Base-by-base conservation (phyloP, 2,329 filamentous ascomycete genomes). In the Fusarium sp. region DNA sequence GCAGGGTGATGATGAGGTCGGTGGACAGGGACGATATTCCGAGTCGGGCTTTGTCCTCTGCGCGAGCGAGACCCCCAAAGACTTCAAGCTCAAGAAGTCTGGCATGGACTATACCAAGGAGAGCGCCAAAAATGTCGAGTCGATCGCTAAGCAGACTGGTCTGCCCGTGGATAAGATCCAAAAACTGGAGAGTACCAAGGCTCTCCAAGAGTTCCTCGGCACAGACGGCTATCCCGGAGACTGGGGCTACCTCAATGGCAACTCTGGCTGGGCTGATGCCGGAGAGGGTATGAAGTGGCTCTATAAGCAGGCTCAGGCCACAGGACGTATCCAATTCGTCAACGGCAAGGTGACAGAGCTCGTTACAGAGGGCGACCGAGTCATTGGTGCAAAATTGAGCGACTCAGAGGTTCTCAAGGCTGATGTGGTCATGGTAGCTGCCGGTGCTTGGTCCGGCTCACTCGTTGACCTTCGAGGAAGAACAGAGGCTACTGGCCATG, bases 371-470 rank as follows among this genome's bases (percentile, higher is more conserved):
- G 81, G 79, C 20, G 80, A 81, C 47, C 80, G 77, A 50, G 83
- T 88, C n/a, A 85, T 86, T 2, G 93, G 93, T 39, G 93, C 81
- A 22, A 78, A 78, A 72, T 56, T 83, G 51, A 73, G 73, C n/a
- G 78, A 81, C 54, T 78, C 79, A 12, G 69, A 59, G 86, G 28
- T 85, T 12, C 70, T 84, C 12, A 83, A 82, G 8, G 93, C 93
- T 5, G 93, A 94, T 66, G 86, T 97, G 13, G 91, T 93, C 39
- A 86, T 98, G 62, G 87, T 97, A 6, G 95, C 96, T 0, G 91
- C 95, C 0, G 96, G 96, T 22, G 95, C 96, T 9, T 98, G 96
- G 95, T 94, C 93, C 5, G 89, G 91, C 6, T 87, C 89, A 4
- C 87, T 98, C 28, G 84, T 98, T 63, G 93, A 98, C 81, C 85